A percentile compares a stretch with the other conserved stretches of the same genome.
Evolutionary conservation across 768 basidiomycete species (phyloP).

Genomic region (Trametes cubensis): DNA sequence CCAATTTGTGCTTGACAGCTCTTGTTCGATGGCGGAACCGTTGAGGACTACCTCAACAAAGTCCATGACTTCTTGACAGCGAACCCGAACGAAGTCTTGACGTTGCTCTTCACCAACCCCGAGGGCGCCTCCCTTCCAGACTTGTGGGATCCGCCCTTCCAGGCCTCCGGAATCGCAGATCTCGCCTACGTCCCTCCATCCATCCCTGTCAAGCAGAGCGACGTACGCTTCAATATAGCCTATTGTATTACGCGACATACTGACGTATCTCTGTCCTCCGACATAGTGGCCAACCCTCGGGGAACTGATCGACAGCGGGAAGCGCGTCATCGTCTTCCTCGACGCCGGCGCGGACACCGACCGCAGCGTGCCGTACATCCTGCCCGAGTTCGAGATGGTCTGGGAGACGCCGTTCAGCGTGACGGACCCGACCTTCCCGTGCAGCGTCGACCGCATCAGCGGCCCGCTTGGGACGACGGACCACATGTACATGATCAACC

Average conservation of each 20-base stretch:
- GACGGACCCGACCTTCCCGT: constrained; percentile 54
- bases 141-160: constrained; percentile 58
- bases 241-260: not conserved
- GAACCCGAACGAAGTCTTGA: constrained; percentile 68
- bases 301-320: constrained; percentile 60
- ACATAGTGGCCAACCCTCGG: constrained; percentile 67
- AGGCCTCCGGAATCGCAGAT: constrained; percentile 45
- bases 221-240: constrained; percentile 8
- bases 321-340: constrained; percentile 64
- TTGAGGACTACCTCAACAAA: constrained; percentile 39
- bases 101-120: constrained; percentile 68
- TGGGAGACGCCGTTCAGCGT: constrained; percentile 62
- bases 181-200: constrained; percentile 54
- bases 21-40: constrained; percentile 57
- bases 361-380: constrained; percentile 48
- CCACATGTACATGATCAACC: constrained; percentile 64
- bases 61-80: constrained; percentile 56
- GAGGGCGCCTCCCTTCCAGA: constrained; percentile 52
- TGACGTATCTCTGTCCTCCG: constrained; percentile 14
- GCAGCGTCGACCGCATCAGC: constrained; percentile 51
- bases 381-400: constrained; percentile 62
- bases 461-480: constrained; percentile 52
- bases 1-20: constrained; percentile 17
- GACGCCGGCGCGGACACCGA: constrained; percentile 46
- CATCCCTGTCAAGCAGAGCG: constrained; percentile 30